A percentile compares a stretch with the other conserved stretches of the same genome.
Conservation (phyloP, 2,329 filamentous ascomycete species). For the Ophiostoma ulmi region DNA sequence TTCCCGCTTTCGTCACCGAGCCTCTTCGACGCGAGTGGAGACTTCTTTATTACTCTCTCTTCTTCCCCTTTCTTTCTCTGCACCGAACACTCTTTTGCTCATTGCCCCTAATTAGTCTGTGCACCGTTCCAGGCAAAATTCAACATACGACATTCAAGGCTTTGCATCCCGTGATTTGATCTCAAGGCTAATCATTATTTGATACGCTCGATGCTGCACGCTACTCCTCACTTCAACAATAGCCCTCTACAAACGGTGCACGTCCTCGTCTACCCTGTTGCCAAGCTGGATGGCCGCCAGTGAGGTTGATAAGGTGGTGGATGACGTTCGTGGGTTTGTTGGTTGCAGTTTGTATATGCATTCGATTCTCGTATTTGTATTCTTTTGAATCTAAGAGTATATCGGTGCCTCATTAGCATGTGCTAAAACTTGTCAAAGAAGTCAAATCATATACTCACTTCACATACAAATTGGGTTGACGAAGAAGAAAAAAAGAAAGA, state of each 20-base stretch:
- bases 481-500: background rate
- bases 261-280: background rate
- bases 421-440: background rate
- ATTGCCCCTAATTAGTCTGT: background rate
- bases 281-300: background rate
- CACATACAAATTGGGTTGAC: background rate
- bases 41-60: background rate
- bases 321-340: background rate
- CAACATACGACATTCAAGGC: background rate
- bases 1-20: constrained; percentile 9
- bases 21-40: background rate
- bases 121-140: background rate
- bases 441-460: background rate
- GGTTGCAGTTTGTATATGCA: background rate
- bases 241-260: background rate
- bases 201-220: background rate
- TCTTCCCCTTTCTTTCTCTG: constrained; percentile 6
- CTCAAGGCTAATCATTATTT: background rate
- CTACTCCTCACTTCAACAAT: no score
- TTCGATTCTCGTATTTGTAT: background rate
- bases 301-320: background rate
- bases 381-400: background rate
- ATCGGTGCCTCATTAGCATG: background rate
- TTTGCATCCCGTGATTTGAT: background rate
- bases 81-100: background rate